phyloP scores from a whole-genome alignment of 768 basidiomycete genomes.

The Rhodotorula paludigena region DNA sequence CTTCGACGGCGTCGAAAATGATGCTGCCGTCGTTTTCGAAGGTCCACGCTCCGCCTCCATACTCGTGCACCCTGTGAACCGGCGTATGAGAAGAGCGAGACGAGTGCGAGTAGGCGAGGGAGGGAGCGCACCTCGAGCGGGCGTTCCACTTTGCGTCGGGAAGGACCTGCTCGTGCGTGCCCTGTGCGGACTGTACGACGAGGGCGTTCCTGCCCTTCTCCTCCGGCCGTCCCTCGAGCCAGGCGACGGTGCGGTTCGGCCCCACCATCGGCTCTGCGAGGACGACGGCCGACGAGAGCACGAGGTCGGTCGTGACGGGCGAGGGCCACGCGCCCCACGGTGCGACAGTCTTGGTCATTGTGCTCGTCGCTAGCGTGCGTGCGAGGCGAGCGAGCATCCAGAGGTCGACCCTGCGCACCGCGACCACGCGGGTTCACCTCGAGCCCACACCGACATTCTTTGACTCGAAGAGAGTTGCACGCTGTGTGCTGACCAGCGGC shows the following conservation, averaged over 20 bases:
- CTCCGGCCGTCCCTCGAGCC: slow-evolving; percentile 59
- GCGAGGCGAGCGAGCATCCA: no score
- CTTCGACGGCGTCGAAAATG: slow-evolving; percentile 59
- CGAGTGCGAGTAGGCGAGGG: background rate
- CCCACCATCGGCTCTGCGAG: slow-evolving; percentile 57
- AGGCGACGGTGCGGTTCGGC: slow-evolving; percentile 51
- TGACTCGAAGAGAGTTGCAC: no score
- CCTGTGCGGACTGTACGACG: slow-evolving; percentile 51
- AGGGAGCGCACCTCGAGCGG: slow-evolving; percentile 40
- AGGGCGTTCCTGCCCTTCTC: slow-evolving; percentile 59
- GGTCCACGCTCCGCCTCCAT: slow-evolving; percentile 61
- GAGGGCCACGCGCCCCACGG: slow-evolving; percentile 64
- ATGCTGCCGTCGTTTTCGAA: slow-evolving; percentile 53
- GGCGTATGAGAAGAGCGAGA: no score
- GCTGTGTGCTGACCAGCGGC: no score
- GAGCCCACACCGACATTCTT: no score
- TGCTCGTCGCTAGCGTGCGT: no score
- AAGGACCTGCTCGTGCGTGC: slow-evolving; percentile 53
- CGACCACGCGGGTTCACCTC: no score
- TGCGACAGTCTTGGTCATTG: slow-evolving; percentile 44
- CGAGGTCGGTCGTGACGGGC: slow-evolving; percentile 55
- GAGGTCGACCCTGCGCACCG: no score
- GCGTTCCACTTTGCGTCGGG: slow-evolving; percentile 58
- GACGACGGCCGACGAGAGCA: slow-evolving; percentile 48
- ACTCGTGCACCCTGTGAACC: slow-evolving; percentile 53